A percentile compares a stretch with the other conserved stretches of the same genome.
Evolutionary conservation across 2,329 filamentous ascomycete species (phyloP).

Genomic region (Ascochyta viciae-villosae): DNA sequence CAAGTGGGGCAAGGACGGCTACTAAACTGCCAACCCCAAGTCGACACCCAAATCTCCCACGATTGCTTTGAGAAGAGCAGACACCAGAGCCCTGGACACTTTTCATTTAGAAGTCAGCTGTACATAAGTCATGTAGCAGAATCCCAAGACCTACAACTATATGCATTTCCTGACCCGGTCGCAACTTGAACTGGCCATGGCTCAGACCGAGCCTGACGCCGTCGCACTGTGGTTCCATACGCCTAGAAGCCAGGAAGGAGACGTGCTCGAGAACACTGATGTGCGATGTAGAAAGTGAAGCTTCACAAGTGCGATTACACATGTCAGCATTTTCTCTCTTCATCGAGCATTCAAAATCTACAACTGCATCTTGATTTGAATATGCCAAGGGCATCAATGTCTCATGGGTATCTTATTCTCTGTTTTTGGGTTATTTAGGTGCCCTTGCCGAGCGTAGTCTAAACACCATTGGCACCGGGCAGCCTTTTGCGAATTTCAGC

Average conservation of each 20-base stretch:
- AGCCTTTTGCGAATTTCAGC: constrained; percentile 66
- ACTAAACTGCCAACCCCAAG: constrained; percentile 47
- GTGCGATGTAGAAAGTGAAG: background rate
- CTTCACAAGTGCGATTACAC: background rate
- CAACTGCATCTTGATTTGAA: background rate
- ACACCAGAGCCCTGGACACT: constrained; percentile 12
- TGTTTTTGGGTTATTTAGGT: constrained; percentile 2
- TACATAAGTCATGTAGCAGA: constrained; percentile 27
- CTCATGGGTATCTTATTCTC: constrained; percentile 28
- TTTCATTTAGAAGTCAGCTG: constrained; percentile 22
- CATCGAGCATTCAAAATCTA: background rate
- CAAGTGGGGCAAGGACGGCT: constrained; percentile 99
- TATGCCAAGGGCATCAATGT: constrained; percentile 13
- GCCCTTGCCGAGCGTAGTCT: background rate
- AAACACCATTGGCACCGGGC: constrained; percentile 29
- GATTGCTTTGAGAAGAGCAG: constrained; percentile 20
- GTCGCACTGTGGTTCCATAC: too few species aligned
- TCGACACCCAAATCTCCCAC: constrained; percentile 7
- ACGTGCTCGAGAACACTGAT: background rate
- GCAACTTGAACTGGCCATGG: background rate
- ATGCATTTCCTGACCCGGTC: background rate
- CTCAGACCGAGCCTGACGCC: background rate
- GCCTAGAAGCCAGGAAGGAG: background rate
- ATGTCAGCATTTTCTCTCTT: background rate
- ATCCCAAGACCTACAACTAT: constrained; percentile 14